phyloP scores from a whole-genome alignment of 83 land plant species.

The Thuja plicata region DNA sequence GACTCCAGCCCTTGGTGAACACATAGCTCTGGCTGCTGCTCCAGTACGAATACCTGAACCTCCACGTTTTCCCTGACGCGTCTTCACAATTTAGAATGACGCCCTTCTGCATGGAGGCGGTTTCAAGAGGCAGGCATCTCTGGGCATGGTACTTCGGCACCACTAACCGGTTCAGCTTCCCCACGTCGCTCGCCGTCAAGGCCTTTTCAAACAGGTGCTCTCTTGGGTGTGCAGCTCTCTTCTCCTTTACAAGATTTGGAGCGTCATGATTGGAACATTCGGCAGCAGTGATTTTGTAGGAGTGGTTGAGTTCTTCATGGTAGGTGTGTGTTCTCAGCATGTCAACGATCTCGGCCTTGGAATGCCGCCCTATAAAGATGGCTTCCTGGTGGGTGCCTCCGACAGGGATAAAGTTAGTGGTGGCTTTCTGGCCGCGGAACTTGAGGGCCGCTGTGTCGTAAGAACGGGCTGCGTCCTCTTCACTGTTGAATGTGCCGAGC shows the following conservation, averaged over 20 bases:
- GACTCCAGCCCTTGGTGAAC: constrained; percentile 26
- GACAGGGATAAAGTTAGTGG: constrained; percentile 21
- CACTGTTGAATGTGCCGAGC: constrained; percentile 46
- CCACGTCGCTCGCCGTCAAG: constrained; percentile 75
- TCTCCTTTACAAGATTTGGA: not conserved
- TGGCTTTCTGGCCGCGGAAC: constrained; percentile 39
- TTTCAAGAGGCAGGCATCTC: constrained; percentile 49
- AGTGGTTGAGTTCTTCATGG: not conserved
- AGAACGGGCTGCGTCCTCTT: constrained; percentile 40
- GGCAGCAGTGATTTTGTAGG: not conserved
- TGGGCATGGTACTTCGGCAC: constrained; percentile 71
- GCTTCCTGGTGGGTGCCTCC: not conserved
- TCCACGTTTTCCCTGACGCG: not conserved
- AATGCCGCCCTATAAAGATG: not conserved
- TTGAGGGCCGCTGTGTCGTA: constrained; percentile 42
- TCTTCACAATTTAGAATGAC: constrained; percentile 11
- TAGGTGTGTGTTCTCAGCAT: constrained; percentile 14
- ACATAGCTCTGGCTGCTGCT: constrained; percentile 29
- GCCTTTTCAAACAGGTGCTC: constrained; percentile 66
- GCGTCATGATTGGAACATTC: not conserved
- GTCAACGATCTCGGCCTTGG: constrained; percentile 14
- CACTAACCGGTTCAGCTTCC: constrained; percentile 68
- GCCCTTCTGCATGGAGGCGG: not conserved
- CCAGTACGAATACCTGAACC: constrained; percentile 30
- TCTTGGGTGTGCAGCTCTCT: not conserved